phyloP scores from a whole-genome alignment of 2,329 filamentous ascomycete genomes.

The Macrophomina tecta region DNA sequence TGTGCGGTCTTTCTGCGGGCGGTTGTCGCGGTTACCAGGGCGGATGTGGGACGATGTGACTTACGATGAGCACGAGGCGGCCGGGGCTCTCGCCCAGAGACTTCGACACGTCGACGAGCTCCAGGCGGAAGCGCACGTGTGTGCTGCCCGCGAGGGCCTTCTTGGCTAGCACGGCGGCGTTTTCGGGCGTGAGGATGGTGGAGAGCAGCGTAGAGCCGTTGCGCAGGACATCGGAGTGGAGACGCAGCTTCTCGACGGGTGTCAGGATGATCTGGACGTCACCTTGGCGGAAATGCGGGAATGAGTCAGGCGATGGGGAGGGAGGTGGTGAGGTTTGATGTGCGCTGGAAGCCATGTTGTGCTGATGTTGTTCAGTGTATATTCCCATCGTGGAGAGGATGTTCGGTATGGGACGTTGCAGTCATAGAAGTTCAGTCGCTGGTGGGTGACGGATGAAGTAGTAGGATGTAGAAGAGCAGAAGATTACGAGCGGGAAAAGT shows the following conservation, averaged over 20 bases:
- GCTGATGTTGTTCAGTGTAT: background rate
- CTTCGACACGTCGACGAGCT: slow-evolving; percentile 35
- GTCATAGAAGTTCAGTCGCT: too few relatives aligned
- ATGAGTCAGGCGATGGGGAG: background rate
- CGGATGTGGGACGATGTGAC: background rate
- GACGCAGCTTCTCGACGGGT: slow-evolving; percentile 38
- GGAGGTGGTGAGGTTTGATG: background rate
- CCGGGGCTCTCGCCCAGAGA: background rate
- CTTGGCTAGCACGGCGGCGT: slow-evolving; percentile 37
- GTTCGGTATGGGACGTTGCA: background rate
- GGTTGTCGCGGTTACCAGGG: too few relatives aligned
- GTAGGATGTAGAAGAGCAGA: background rate
- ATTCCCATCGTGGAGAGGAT: background rate
- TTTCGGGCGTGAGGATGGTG: slow-evolving; percentile 38
- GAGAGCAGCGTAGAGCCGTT: slow-evolving; percentile 39
- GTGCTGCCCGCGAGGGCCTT: slow-evolving; percentile 36
- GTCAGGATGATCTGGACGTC: slow-evolving; percentile 36
- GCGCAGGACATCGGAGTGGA: slow-evolving; percentile 44
- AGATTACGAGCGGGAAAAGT: background rate
- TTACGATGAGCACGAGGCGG: background rate
- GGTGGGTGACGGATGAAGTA: too few relatives aligned
- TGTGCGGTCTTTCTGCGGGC: too few relatives aligned
- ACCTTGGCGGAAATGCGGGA: slow-evolving; percentile 4
- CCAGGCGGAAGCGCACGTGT: slow-evolving; percentile 42
- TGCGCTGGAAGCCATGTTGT: background rate